phyloP scores from a whole-genome alignment of 2,329 filamentous ascomycete genomes.

The Blastomyces silverae region DNA sequence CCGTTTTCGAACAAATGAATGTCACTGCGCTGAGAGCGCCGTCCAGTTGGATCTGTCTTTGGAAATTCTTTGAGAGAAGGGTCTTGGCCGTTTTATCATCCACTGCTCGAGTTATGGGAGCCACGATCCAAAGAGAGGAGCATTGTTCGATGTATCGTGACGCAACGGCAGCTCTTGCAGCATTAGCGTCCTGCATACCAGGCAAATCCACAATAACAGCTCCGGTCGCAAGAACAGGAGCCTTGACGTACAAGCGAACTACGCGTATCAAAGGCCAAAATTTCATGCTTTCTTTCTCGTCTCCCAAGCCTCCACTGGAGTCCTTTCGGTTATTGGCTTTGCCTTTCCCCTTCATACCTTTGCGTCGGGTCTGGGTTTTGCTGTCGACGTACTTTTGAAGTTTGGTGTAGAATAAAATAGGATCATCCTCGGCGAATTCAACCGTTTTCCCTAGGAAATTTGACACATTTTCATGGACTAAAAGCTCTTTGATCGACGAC shows the following conservation, averaged over 20 bases:
- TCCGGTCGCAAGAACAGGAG: conserved; percentile 47
- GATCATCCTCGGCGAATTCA: conserved; percentile 34
- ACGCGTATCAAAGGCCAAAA: conserved; percentile 41
- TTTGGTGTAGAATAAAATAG: conserved; percentile 41
- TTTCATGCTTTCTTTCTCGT: conserved; percentile 22
- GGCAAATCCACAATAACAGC: conserved; percentile 54
- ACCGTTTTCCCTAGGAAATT: conserved; percentile 45
- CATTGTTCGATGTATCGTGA: conserved; percentile 56
- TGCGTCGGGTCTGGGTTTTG: conserved; percentile 43
- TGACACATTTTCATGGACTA: conserved; percentile 37
- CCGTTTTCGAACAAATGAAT: conserved; percentile 58
- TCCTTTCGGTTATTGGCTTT: no score
- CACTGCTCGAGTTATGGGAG: conserved; percentile 54
- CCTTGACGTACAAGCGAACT: conserved; percentile 46
- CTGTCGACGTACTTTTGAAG: conserved; percentile 51
- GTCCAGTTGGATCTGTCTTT: conserved; percentile 55
- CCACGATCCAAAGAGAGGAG: conserved; percentile 56
- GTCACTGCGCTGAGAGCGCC: conserved; percentile 49
- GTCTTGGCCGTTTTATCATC: conserved; percentile 54
- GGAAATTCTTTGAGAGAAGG: conserved; percentile 52
- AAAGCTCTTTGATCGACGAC: conserved; percentile 38
- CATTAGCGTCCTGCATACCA: conserved; percentile 54
- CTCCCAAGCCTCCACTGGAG: no score
- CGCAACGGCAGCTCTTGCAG: conserved; percentile 53
- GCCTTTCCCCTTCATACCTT: conserved; percentile 26